Evolutionary conservation across 116 monocot species (phyloP).

Genomic region (Papilionanthe hybrid): DNA sequence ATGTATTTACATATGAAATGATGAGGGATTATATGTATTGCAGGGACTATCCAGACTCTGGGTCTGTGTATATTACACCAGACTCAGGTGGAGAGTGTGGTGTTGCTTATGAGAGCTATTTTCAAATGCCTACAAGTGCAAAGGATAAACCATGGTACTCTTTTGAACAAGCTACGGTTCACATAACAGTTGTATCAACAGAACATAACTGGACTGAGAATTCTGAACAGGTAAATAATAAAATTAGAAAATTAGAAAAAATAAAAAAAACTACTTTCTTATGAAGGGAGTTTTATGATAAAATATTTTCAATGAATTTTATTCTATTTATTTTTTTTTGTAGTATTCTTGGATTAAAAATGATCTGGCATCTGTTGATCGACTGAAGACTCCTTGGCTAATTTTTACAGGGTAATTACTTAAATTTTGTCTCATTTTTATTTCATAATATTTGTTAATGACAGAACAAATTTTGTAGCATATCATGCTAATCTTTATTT

Average conservation of each 20-base stretch:
- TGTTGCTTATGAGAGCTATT: constrained; percentile 72
- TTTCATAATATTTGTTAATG: background rate
- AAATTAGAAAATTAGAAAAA: too few species aligned
- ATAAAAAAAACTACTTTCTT: too few species aligned
- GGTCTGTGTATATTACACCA: constrained; percentile 61
- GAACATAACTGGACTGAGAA: constrained; percentile 52
- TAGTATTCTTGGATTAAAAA: constrained; percentile 67
- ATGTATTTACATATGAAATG: too few species aligned
- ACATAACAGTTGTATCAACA: constrained; percentile 76
- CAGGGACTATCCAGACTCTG: constrained; percentile 54
- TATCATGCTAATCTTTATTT: too few species aligned
- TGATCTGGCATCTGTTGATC: constrained; percentile 56
- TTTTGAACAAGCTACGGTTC: constrained; percentile 70
- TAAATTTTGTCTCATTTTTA: background rate
- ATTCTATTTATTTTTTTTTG: background rate
- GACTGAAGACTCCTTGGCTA: constrained; percentile 73
- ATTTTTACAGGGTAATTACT: constrained; percentile 58
- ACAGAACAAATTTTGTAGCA: too few species aligned
- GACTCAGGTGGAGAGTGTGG: constrained; percentile 91
- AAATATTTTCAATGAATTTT: too few species aligned
- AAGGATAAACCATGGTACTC: constrained; percentile 83
- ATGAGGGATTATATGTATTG: too few species aligned
- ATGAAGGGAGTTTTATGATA: too few species aligned
- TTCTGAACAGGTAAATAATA: constrained; percentile 53
- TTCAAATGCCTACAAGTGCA: constrained; percentile 50